These are phyloP conservation scores for Rhodomyrtus tomentosa DNA, from an alignment of 345 rosid genomes.

Conservation along the genomic window DNA sequence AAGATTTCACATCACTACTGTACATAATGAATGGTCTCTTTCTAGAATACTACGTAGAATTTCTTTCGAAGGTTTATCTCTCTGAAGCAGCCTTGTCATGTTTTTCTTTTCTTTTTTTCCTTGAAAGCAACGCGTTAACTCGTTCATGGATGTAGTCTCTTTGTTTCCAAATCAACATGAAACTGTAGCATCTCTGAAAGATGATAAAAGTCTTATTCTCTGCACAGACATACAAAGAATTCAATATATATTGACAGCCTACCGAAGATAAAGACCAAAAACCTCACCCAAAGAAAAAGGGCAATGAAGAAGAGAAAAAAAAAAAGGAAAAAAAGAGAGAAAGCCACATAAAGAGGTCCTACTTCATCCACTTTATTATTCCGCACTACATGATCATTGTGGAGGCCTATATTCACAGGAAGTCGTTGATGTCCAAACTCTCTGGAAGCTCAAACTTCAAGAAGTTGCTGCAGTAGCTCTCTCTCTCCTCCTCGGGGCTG, in stretches of 20 bases:
- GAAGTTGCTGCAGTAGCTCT: conserved; percentile 58
- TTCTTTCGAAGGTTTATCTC: not conserved
- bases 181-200: not conserved
- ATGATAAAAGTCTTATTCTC: not conserved
- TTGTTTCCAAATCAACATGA: not conserved
- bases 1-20: not conserved
- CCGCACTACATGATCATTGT: not conserved
- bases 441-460: conserved; percentile 70
- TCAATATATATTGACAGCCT: conserved; percentile 5
- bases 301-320: not conserved
- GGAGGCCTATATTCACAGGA: conserved; percentile 29
- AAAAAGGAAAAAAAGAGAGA: no score
- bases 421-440: conserved; percentile 51
- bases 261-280: not conserved
- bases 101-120: not conserved
- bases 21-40: not conserved
- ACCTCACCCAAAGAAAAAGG: not conserved
- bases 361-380: not conserved
- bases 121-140: not conserved
- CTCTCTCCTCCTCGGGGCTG: conserved; percentile 57
- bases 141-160: not conserved
- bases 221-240: conserved; percentile 8
- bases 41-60: not conserved
- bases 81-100: not conserved
- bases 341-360: not conserved